These are phyloP conservation scores for Polychaeton citri DNA, from an alignment of 2,329 filamentous ascomycete genomes.

Conservation along the genomic window DNA sequence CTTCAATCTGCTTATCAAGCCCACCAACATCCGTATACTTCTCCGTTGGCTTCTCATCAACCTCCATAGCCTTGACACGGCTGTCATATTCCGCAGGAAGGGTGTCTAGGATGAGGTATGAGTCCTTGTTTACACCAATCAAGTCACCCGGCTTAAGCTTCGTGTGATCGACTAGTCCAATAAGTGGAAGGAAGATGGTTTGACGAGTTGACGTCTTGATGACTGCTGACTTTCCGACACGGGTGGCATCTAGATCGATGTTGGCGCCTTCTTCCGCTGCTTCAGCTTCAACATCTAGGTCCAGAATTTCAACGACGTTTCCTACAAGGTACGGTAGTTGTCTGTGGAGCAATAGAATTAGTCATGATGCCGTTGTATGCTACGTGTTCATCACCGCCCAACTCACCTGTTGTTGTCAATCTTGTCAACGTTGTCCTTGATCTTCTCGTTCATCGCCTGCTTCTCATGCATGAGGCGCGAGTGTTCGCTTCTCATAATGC, in stretches of 20 bases:
- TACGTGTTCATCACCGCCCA: not conserved
- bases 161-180: conserved; percentile 90
- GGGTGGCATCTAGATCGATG: conserved; percentile 91
- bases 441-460: conserved; percentile 91
- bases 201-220: conserved; percentile 99
- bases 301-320: conserved; percentile 93
- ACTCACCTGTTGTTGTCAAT: conserved; percentile 93
- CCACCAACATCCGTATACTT: conserved; percentile 98
- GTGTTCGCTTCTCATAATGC: conserved; percentile 97
- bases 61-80: conserved; percentile 98
- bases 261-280: conserved; percentile 96
- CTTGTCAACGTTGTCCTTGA: conserved; percentile 98
- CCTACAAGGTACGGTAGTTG: conserved; percentile 97
- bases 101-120: conserved; percentile 92
- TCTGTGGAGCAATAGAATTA: conserved; percentile 32
- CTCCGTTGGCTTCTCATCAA: conserved; percentile 98
- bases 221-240: conserved; percentile 94
- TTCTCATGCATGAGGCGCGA: conserved; percentile 93
- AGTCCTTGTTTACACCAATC: conserved; percentile 98
- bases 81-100: conserved; percentile 97
- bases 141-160: conserved; percentile 90
- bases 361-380: not conserved
- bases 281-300: conserved; percentile 90
- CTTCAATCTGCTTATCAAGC: conserved; percentile 96
- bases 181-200: conserved; percentile 95